phyloP scores from a whole-genome alignment of 2,329 filamentous ascomycete genomes.

The Coniochaeta hoffmannii region DNA sequence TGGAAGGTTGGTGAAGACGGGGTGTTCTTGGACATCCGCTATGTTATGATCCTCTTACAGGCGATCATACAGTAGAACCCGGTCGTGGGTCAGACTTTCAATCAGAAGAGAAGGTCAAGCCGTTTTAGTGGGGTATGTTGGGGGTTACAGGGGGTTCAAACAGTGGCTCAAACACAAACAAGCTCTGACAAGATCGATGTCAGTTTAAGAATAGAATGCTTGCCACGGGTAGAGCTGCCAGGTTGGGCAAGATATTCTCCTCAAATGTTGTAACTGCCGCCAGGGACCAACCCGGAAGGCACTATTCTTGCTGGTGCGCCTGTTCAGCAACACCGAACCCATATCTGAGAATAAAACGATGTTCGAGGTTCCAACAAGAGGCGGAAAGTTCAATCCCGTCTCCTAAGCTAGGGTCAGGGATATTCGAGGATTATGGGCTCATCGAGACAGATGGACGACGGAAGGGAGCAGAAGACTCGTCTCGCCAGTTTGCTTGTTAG shows the following conservation, averaged over 20 bases:
- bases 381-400: no score
- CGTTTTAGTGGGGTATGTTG: neutral
- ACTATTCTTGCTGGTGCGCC: no score
- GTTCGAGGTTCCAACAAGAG: no score
- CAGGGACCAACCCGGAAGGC: no score
- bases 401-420: no score
- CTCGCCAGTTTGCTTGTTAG: no score
- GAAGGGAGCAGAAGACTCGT: no score
- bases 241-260: neutral
- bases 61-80: constrained; percentile 2
- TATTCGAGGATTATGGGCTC: no score
- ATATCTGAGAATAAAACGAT: no score
- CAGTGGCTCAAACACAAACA: neutral
- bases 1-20: neutral
- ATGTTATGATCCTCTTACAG: constrained; percentile 1
- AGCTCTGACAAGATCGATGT: neutral
- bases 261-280: neutral
- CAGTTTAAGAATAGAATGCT: neutral
- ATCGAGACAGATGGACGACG: no score
- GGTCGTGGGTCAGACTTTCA: neutral
- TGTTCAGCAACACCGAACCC: no score
- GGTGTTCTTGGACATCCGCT: neutral
- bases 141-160: neutral
- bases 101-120: neutral
- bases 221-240: neutral